These are phyloP conservation scores for Neonectria ditissima DNA, from an alignment of 2,329 filamentous ascomycete genomes.

Conservation along the genomic window DNA sequence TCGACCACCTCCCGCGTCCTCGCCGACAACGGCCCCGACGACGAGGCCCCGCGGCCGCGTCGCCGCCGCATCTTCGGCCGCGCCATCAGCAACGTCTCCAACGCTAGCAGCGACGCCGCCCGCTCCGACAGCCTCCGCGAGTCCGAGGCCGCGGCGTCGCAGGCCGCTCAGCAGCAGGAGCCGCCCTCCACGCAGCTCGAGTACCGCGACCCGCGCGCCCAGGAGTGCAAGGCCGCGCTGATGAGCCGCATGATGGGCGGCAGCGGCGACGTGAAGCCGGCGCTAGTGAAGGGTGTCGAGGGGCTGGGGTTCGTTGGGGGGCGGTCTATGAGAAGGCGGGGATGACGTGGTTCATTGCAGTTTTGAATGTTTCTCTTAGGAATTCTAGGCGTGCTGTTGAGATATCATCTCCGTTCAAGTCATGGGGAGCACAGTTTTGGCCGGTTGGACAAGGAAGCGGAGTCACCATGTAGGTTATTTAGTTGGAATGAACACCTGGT, in stretches of 20 bases:
- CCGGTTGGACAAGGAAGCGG: background rate
- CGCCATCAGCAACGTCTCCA: constrained; percentile 68
- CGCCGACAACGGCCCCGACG: constrained; percentile 30
- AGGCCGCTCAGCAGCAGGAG: constrained; percentile 35
- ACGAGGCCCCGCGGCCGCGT: constrained; percentile 44
- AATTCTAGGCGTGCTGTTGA: constrained; percentile 8
- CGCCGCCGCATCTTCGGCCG: constrained; percentile 68
- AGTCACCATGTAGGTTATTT: constrained; percentile 1
- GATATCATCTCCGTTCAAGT: background rate
- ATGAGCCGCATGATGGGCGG: constrained; percentile 58
- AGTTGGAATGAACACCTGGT: constrained; percentile 6
- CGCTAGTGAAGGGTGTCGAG: constrained; percentile 11
- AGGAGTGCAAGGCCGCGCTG: constrained; percentile 56
- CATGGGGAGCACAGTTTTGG: constrained; percentile 1
- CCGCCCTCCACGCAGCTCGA: constrained; percentile 65
- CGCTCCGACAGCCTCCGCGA: constrained; percentile 47
- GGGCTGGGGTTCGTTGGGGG: constrained; percentile 25
- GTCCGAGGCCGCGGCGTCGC: constrained; percentile 39
- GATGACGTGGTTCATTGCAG: constrained; percentile 7
- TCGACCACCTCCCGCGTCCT: constrained; percentile 9
- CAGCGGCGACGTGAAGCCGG: constrained; percentile 32
- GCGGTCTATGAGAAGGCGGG: constrained; percentile 42
- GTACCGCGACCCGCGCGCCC: constrained; percentile 64
- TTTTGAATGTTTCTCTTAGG: constrained; percentile 2
- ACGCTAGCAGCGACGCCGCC: constrained; percentile 60